These are phyloP conservation scores for Limonium bicolor DNA, from an alignment of 148 eudicot species.

Conservation along the genomic window DNA sequence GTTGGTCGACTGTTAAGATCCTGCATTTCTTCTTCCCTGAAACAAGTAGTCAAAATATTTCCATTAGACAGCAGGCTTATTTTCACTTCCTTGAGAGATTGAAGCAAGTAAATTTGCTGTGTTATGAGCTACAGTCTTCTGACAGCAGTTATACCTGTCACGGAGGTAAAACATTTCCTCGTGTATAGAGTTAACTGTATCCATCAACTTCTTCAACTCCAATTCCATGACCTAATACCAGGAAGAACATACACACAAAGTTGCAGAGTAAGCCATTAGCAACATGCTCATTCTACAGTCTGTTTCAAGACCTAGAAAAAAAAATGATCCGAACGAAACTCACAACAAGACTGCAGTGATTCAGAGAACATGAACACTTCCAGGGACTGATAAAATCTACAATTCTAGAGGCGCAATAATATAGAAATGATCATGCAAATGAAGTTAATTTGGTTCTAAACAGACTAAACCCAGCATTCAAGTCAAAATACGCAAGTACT, in stretches of 20 bases:
- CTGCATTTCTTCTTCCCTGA: conserved; percentile 95
- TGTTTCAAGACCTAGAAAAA: too few species aligned
- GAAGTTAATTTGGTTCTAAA: too few species aligned
- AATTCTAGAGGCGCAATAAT: neutral
- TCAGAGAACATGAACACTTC: neutral
- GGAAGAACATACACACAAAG: neutral
- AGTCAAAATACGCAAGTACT: too few species aligned
- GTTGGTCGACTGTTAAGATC: conserved; percentile 54
- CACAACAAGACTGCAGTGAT: neutral
- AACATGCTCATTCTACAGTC: neutral
- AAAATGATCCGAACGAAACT: neutral
- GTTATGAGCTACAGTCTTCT: neutral
- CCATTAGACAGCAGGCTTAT: neutral
- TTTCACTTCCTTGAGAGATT: neutral
- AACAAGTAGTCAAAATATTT: neutral
- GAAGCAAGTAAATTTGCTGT: neutral
- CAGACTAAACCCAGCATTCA: too few species aligned
- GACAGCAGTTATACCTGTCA: too few species aligned
- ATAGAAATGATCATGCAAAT: neutral
- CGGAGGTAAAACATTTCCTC: conserved; percentile 92
- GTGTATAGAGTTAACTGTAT: conserved; percentile 51
- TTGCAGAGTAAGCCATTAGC: neutral
- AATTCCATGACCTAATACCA: conserved; percentile 59
- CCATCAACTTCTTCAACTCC: conserved; percentile 66
- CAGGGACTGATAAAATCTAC: neutral